Percentiles rank a stretch among this genome's conserved stretches.
phyloP scores from a whole-genome alignment of 1,284 basidiomycete species.

The Rhodotorula glutinis region DNA sequence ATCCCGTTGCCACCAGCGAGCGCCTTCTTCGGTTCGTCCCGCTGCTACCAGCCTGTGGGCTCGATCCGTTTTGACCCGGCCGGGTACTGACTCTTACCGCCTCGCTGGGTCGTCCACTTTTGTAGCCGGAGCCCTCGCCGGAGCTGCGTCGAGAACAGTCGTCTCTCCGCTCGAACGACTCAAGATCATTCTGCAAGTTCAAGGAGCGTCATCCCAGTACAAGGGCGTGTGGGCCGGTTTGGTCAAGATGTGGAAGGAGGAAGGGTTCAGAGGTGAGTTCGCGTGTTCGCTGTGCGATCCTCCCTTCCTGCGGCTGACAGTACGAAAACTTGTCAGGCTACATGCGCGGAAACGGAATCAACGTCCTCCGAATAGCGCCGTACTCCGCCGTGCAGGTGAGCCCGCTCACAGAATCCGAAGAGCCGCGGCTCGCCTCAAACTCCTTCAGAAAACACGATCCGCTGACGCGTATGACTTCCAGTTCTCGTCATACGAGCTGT shows the following conservation, averaged over 20 bases:
- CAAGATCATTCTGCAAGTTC: conserved; percentile 43
- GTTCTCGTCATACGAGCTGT: conserved; percentile 50
- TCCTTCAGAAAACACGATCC: too few species aligned
- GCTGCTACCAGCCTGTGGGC: neutral
- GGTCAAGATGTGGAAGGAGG: conserved; percentile 44
- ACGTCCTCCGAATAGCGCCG: conserved; percentile 43
- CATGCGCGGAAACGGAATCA: conserved; percentile 42
- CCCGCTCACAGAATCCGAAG: too few species aligned
- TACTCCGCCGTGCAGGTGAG: conserved; percentile 42
- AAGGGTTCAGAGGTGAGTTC: conserved; percentile 41
- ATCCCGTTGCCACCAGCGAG: conserved; percentile 30
- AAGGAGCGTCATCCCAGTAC: conserved; percentile 44
- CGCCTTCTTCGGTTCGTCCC: conserved; percentile 30
- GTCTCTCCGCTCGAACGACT: conserved; percentile 43
- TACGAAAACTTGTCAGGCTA: conserved; percentile 13
- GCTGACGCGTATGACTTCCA: conserved; percentile 25
- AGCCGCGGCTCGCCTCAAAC: neutral
- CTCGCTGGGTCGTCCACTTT: neutral
- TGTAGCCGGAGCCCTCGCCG: conserved; percentile 41
- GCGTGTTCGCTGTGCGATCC: neutral
- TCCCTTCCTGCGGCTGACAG: neutral
- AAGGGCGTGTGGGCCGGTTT: conserved; percentile 38
- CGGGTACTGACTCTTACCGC: neutral
- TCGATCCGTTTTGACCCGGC: neutral
- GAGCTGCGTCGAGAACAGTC: conserved; percentile 41